A percentile compares a stretch with the other conserved stretches of the same genome.
Evolutionary conservation across 768 basidiomycete species (phyloP).

Genomic region (Tephrocybe sp.): DNA sequence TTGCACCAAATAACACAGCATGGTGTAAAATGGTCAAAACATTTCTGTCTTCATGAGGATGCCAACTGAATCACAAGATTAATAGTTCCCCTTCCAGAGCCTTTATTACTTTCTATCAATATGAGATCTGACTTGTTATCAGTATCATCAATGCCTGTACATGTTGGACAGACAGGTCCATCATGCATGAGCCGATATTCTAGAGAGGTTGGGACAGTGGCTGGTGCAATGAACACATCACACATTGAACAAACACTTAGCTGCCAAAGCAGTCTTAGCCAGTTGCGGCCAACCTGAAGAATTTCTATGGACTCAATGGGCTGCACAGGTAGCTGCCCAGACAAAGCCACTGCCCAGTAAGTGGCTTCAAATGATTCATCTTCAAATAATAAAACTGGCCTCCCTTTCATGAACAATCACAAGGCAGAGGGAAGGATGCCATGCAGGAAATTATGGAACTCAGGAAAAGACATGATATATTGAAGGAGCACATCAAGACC

Average conservation of each 20-base stretch:
- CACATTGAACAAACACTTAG: background rate
- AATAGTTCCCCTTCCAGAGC: background rate
- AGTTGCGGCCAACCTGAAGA: constrained; percentile 1
- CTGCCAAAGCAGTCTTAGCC: background rate
- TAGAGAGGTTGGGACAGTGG: background rate
- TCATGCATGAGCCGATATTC: background rate
- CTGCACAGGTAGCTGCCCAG: constrained; percentile 19
- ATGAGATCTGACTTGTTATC: too few species aligned
- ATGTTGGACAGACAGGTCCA: background rate
- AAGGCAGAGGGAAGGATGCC: constrained; percentile 6
- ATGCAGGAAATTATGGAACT: constrained; percentile 5
- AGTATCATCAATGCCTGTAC: background rate
- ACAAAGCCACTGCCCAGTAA: constrained; percentile 8
- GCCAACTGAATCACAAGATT: constrained; percentile 19
- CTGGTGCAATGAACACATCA: background rate
- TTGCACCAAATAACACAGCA: constrained; percentile 27
- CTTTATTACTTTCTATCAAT: too few species aligned
- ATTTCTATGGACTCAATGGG: constrained; percentile 14
- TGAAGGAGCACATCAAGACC: too few species aligned
- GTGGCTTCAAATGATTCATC: background rate
- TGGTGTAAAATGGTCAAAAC: constrained; percentile 28
- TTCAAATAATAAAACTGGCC: background rate
- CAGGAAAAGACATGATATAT: background rate
- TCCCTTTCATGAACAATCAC: constrained; percentile 3
- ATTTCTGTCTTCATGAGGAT: constrained; percentile 20